Conservation (phyloP, 768 basidiomycete genomes). For the Peribolospora kevripleyi region DNA sequence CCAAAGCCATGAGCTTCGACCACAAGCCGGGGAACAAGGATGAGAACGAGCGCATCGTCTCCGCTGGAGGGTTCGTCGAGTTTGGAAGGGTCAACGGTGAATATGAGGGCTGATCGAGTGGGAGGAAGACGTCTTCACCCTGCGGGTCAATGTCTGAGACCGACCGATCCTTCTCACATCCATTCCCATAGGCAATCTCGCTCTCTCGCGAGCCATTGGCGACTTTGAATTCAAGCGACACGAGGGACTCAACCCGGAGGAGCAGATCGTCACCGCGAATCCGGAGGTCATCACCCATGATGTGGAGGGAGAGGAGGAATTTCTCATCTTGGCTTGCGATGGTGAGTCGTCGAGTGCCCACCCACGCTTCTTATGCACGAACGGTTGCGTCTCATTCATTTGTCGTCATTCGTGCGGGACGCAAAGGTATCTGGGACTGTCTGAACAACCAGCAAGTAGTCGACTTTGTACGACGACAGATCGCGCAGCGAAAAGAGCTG, state of each 20-base stretch:
- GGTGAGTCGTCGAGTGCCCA: constrained; percentile 28
- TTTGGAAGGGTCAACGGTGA: constrained; percentile 88
- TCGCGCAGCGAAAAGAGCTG: constrained; percentile 55
- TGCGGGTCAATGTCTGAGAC: no score
- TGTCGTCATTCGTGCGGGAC: not conserved
- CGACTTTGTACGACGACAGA: constrained; percentile 57
- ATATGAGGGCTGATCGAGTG: constrained; percentile 1
- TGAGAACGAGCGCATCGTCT: constrained; percentile 63
- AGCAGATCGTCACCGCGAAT: constrained; percentile 81
- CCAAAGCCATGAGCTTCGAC: constrained; percentile 70
- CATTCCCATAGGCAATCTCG: constrained; percentile 52
- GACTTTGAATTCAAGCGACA: constrained; percentile 99
- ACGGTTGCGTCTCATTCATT: not conserved
- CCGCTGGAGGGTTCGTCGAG: constrained; percentile 86
- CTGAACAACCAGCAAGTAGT: constrained; percentile 75
- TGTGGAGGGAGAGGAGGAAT: constrained; percentile 74
- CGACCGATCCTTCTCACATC: not conserved
- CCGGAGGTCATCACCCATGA: constrained; percentile 71
- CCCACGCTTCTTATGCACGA: not conserved
- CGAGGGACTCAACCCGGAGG: constrained; percentile 48
- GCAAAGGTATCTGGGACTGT: constrained; percentile 94
- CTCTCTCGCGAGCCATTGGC: constrained; percentile 77
- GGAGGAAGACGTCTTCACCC: no score
- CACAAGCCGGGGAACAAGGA: constrained; percentile 81
- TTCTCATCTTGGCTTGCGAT: constrained; percentile 88